phyloP scores from a whole-genome alignment of 148 eudicot species.

The Diospyros lotus region DNA sequence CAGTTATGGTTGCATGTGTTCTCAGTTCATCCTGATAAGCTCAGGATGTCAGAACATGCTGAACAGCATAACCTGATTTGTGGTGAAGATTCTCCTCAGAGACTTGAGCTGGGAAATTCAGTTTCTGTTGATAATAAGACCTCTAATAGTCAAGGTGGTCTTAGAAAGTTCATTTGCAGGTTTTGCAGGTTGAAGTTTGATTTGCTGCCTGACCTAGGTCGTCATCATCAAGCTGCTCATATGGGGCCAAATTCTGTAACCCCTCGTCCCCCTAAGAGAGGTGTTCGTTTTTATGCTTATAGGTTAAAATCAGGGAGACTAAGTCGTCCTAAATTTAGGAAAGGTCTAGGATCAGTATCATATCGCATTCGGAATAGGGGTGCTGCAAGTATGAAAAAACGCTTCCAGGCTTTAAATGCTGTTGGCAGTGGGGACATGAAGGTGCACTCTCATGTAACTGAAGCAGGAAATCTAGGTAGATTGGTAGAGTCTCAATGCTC shows the following conservation, averaged over 20 bases:
- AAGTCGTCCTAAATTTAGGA: conserved; percentile 71
- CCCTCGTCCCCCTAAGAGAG: conserved; percentile 52
- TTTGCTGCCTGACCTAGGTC: conserved; percentile 96
- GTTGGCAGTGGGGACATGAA: conserved; percentile 33
- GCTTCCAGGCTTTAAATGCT: conserved; percentile 46
- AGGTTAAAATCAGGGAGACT: conserved; percentile 83
- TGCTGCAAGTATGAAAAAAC: conserved; percentile 62
- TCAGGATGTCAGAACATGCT: conserved; percentile 42
- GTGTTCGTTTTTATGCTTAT: conserved; percentile 68
- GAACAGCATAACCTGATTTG: conserved; percentile 13
- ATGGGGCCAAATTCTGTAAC: conserved; percentile 49
- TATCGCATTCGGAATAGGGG: conserved; percentile 66
- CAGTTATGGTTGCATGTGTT: conserved; percentile 88
- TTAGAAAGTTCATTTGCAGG: conserved; percentile 63
- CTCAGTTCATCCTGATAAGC: conserved; percentile 61
- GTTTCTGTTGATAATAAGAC: conserved; percentile 30
- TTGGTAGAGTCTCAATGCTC: conserved; percentile 75
- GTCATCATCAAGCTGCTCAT: conserved; percentile 99
- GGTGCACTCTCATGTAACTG: conserved; percentile 38
- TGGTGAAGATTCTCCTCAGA: conserved; percentile 30
- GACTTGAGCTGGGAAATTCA: conserved; percentile 22
- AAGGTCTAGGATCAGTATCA: conserved; percentile 58
- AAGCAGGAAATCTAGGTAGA: conserved; percentile 54
- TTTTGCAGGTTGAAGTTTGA: conserved; percentile 92
- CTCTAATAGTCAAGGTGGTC: conserved; percentile 37